A percentile compares a stretch with the other conserved stretches of the same genome.
phyloP scores from a whole-genome alignment of 2,329 filamentous ascomycete genomes.

The Fusarium sp. region DNA sequence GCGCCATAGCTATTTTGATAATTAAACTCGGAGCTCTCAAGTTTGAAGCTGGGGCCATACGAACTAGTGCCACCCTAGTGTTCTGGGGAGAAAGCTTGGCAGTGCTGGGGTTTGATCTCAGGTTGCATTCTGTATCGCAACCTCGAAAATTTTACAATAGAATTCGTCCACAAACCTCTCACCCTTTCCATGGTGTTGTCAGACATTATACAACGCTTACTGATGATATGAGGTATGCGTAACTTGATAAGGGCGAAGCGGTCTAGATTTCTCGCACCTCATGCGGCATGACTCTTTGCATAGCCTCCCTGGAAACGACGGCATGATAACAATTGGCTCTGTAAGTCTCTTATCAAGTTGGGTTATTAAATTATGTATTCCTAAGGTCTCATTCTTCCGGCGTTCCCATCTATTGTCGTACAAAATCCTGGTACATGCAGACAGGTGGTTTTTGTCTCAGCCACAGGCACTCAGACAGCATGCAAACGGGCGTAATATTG shows the following conservation, averaged over 20 bases:
- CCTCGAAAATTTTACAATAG: constrained; percentile 1
- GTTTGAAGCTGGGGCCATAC: constrained; percentile 14
- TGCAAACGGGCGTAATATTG: not conserved
- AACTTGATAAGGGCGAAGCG: constrained; percentile 1
- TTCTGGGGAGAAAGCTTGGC: constrained; percentile 41
- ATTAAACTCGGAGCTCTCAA: constrained; percentile 22
- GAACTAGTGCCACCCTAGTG: constrained; percentile 35
- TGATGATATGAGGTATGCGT: not conserved
- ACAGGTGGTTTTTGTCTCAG: constrained; percentile 12
- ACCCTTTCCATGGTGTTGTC: not conserved
- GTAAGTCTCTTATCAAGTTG: too few relatives aligned
- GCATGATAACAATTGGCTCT: constrained; percentile 1
- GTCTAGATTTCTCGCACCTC: constrained; percentile 27
- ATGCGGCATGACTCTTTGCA: constrained; percentile 14
- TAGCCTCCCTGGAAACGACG: not conserved
- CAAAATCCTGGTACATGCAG: constrained; percentile 12
- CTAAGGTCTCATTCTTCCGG: not conserved
- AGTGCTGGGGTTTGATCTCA: constrained; percentile 31
- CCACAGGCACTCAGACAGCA: constrained; percentile 4
- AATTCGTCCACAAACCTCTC: not conserved
- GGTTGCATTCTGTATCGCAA: constrained; percentile 24
- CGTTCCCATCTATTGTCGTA: constrained; percentile 1
- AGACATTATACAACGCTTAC: not conserved
- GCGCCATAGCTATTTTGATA: constrained; percentile 11
- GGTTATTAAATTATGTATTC: not conserved